Conservation (phyloP, 164 flowering plant genomes). For the Chimonanthus salicifolius region DNA sequence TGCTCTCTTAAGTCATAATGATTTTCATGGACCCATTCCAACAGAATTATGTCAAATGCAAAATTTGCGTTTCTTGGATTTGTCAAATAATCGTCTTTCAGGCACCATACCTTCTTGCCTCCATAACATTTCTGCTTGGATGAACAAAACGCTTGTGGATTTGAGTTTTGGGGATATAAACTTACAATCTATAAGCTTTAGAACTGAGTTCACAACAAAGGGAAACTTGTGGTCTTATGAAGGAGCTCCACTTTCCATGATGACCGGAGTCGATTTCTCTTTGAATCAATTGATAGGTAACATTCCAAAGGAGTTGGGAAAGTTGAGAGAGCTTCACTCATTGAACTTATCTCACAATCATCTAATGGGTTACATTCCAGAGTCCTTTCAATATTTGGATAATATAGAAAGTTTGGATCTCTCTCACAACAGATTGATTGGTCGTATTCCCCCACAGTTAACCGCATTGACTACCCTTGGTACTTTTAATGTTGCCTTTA, state of each 20-base stretch:
- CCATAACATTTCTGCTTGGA: neutral
- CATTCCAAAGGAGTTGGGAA: constrained; percentile 4
- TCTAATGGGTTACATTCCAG: neutral
- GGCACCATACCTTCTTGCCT: constrained; percentile 7
- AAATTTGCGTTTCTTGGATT: neutral
- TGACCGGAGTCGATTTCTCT: constrained; percentile 8
- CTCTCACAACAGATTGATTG: neutral
- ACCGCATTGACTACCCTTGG: neutral
- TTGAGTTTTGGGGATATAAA: accelerated
- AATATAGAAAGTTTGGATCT: constrained; percentile 8
- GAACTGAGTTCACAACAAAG: neutral
- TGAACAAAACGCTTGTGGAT: neutral
- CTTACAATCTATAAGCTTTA: neutral
- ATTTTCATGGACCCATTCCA: neutral
- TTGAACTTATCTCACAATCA: constrained; percentile 5
- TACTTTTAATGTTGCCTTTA: constrained; percentile 5
- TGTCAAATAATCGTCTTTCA: neutral
- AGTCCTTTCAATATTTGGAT: neutral
- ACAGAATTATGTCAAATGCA: neutral
- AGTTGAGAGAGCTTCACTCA: neutral
- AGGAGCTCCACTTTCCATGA: neutral
- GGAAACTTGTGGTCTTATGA: neutral
- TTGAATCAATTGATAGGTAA: neutral
- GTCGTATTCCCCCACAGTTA: neutral
- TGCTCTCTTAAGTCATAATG: neutral